These are phyloP conservation scores for Kluyveromyces marxianus DNA, from an alignment of 1,139 yeast species.

Conservation along the genomic window DNA sequence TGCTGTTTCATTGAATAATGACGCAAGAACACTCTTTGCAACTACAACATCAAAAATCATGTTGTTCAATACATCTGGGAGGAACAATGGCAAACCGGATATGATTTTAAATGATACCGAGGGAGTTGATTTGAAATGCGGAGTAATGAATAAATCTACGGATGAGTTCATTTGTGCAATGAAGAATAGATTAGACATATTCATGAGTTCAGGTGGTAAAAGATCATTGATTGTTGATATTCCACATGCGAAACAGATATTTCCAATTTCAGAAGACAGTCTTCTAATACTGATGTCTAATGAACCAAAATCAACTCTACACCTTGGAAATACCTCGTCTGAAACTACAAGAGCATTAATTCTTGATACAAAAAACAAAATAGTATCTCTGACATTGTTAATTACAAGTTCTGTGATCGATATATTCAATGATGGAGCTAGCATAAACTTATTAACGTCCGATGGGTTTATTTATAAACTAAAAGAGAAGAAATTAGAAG, in stretches of 20 bases:
- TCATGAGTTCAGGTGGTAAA: slow-evolving; percentile 42
- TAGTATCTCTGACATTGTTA: slow-evolving; percentile 62
- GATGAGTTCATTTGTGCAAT: slow-evolving; percentile 29
- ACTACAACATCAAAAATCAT: slow-evolving; percentile 53
- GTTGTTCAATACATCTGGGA: slow-evolving; percentile 71
- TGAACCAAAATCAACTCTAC: slow-evolving; percentile 18
- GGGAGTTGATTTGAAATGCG: slow-evolving; percentile 73
- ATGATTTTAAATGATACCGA: slow-evolving; percentile 48
- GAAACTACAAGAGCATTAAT: slow-evolving; percentile 47
- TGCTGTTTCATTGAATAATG: slow-evolving; percentile 38
- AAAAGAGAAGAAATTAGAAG: slow-evolving; percentile 56
- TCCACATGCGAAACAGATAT: slow-evolving; percentile 45
- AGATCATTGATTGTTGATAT: slow-evolving; percentile 53
- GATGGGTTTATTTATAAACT: slow-evolving; percentile 71
- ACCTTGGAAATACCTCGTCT: slow-evolving; percentile 27
- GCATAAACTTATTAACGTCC: slow-evolving; percentile 51
- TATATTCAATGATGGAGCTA: slow-evolving; percentile 37
- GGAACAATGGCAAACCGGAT: slow-evolving; percentile 64
- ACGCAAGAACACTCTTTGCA: slow-evolving; percentile 20
- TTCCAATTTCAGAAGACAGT: slow-evolving; percentile 36
- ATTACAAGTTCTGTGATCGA: slow-evolving; percentile 57
- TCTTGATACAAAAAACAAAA: slow-evolving; percentile 61
- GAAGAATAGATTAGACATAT: slow-evolving; percentile 30
- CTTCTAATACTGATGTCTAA: slow-evolving; percentile 32
- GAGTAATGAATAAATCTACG: slow-evolving; percentile 32